These are phyloP conservation scores for Nicotiana obtusifolia DNA, from an alignment of 257 asterid genomes.

Conservation along the genomic window DNA sequence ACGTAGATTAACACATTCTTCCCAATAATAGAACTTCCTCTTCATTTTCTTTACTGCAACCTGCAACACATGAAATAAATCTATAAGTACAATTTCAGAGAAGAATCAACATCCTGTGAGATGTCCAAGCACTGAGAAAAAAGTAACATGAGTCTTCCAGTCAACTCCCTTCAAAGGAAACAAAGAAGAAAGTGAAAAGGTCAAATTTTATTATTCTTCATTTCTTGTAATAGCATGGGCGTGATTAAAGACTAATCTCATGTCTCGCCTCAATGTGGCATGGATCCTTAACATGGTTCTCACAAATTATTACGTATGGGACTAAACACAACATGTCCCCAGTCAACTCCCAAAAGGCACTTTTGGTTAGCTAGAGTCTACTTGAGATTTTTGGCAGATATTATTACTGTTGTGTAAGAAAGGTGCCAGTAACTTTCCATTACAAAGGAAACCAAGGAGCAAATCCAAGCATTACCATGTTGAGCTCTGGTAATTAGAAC, in stretches of 20 bases:
- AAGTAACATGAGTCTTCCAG: background rate
- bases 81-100: background rate
- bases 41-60: conserved; percentile 96
- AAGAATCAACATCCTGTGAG: background rate
- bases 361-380: background rate
- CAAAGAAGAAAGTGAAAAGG: background rate
- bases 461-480: background rate
- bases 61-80: conserved; percentile 30
- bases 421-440: background rate
- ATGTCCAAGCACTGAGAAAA: background rate
- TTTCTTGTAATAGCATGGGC: background rate
- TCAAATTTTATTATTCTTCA: background rate
- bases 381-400: background rate
- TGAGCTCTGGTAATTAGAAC: background rate
- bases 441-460: background rate
- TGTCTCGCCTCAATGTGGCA: background rate
- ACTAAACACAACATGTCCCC: background rate
- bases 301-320: background rate
- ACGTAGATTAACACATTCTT: conserved; percentile 73
- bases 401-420: background rate
- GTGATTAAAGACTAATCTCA: background rate
- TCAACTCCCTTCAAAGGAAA: background rate
- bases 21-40: conserved; percentile 84
- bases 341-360: background rate
- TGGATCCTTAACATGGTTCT: background rate